phyloP scores from a whole-genome alignment of 2,329 filamentous ascomycete species.

The Fusarium illudens region DNA sequence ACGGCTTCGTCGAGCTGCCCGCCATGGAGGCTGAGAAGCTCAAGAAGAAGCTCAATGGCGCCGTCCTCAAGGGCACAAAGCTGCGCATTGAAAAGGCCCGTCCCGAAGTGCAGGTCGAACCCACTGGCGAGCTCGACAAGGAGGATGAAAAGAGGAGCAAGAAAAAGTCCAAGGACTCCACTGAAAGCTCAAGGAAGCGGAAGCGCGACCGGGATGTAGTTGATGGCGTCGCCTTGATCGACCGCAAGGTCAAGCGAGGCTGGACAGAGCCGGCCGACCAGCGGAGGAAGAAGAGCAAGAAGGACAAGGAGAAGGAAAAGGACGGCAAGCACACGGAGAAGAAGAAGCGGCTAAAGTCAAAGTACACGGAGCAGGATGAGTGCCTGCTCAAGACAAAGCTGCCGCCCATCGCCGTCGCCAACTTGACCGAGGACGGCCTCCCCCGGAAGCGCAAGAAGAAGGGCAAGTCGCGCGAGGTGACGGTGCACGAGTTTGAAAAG shows the following conservation, averaged over 20 bases:
- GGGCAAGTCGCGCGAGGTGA: slow-evolving; percentile 60
- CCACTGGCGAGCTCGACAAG: slow-evolving; percentile 46
- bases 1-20: slow-evolving; percentile 89
- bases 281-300: slow-evolving; percentile 58
- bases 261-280: slow-evolving; percentile 77
- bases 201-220: slow-evolving; percentile 62
- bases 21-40: slow-evolving; percentile 85
- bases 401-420: slow-evolving; percentile 58
- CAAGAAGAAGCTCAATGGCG: slow-evolving; percentile 88
- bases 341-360: slow-evolving; percentile 71
- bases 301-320: slow-evolving; percentile 54
- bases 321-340: slow-evolving; percentile 64
- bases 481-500: slow-evolving; percentile 90
- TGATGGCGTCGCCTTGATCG: slow-evolving; percentile 75
- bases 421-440: slow-evolving; percentile 52
- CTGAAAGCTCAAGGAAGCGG: slow-evolving; percentile 55
- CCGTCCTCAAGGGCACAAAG: slow-evolving; percentile 84
- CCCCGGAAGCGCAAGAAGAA: slow-evolving; percentile 69
- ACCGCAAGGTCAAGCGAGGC: slow-evolving; percentile 84
- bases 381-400: slow-evolving; percentile 85
- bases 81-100: slow-evolving; percentile 84
- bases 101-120: slow-evolving; percentile 56
- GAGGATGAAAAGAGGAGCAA: slow-evolving; percentile 46
- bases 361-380: slow-evolving; percentile 82
- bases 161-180: slow-evolving; percentile 48